phyloP scores from a whole-genome alignment of 169 alveolate genomes.

The Plasmodium blacklocki region DNA sequence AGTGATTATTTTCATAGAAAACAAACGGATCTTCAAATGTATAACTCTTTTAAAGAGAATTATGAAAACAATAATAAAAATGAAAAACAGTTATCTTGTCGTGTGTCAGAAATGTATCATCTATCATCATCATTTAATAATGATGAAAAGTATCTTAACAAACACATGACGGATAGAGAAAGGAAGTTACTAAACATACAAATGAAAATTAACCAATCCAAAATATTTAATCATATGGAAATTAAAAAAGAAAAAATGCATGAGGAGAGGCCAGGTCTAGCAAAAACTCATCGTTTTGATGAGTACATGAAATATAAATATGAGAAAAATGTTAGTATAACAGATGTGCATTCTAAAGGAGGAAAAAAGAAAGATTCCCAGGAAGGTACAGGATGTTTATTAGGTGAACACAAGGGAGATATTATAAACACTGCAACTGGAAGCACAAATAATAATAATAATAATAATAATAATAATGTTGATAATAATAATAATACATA shows the following conservation, averaged over 20 bases:
- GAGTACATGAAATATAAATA: slow-evolving; percentile 25
- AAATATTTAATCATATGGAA: slow-evolving; percentile 37
- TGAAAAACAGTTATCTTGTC: too few species aligned
- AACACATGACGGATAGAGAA: slow-evolving; percentile 51
- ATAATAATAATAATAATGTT: neutral
- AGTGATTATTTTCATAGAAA: too few species aligned
- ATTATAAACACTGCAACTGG: neutral
- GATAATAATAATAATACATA: neutral
- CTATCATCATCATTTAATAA: too few species aligned
- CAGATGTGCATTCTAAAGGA: neutral
- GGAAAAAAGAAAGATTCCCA: neutral
- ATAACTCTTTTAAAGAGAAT: too few species aligned
- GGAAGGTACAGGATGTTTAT: neutral
- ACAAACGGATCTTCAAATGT: too few species aligned
- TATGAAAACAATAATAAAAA: too few species aligned
- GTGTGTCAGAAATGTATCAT: too few species aligned
- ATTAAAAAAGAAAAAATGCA: slow-evolving; percentile 9
- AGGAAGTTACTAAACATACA: slow-evolving; percentile 25
- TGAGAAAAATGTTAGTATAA: slow-evolving; percentile 31
- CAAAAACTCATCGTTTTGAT: slow-evolving; percentile 14
- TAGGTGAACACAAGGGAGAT: neutral
- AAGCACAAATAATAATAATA: neutral
- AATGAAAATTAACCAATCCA: slow-evolving; percentile 57
- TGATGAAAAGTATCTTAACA: neutral
- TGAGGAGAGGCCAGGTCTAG: slow-evolving; percentile 3